These are phyloP conservation scores for Gossypium gossypioides DNA, from an alignment of 441 rosid species.

Conservation along the genomic window DNA sequence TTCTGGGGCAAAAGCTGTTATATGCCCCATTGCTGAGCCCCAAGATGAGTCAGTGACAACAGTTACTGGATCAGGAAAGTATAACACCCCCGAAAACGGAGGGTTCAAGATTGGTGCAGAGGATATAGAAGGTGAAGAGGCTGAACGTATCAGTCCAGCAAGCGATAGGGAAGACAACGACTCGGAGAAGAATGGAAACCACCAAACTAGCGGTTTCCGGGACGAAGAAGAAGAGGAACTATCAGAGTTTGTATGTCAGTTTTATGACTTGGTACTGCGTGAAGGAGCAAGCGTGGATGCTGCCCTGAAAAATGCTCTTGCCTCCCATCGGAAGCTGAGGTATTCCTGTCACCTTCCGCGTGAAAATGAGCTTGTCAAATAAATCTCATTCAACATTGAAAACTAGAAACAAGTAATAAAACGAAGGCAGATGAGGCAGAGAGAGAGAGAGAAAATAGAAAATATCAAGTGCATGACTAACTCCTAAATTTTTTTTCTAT, in stretches of 20 bases:
- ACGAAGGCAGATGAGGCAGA: not conserved
- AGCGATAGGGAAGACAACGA: constrained; percentile 96
- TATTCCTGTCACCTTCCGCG: constrained; percentile 68
- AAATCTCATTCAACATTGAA: not conserved
- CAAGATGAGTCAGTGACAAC: constrained; percentile 32
- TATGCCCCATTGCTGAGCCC: constrained; percentile 66
- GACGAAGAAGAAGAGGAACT: constrained; percentile 72
- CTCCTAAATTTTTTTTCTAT: no score
- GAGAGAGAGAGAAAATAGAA: not conserved
- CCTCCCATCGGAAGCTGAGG: constrained; percentile 52
- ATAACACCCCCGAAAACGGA: constrained; percentile 43
- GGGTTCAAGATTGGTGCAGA: constrained; percentile 84
- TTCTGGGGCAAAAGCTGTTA: constrained; percentile 83
- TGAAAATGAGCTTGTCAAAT: constrained; percentile 23
- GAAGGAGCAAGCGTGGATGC: constrained; percentile 63
- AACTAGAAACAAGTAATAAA: not conserved
- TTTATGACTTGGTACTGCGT: constrained; percentile 57
- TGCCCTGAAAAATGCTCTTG: constrained; percentile 60
- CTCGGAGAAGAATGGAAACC: constrained; percentile 35
- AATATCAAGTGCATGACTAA: constrained; percentile 8
- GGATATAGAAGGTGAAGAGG: constrained; percentile 50
- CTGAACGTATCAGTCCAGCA: constrained; percentile 43
- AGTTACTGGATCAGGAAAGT: constrained; percentile 42
- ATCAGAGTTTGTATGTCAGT: constrained; percentile 54
- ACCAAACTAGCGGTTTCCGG: constrained; percentile 35